A percentile compares a stretch with the other conserved stretches of the same genome.
Evolutionary conservation across 805 yeast species (phyloP).

Genomic region (Grigorovia humatica): DNA sequence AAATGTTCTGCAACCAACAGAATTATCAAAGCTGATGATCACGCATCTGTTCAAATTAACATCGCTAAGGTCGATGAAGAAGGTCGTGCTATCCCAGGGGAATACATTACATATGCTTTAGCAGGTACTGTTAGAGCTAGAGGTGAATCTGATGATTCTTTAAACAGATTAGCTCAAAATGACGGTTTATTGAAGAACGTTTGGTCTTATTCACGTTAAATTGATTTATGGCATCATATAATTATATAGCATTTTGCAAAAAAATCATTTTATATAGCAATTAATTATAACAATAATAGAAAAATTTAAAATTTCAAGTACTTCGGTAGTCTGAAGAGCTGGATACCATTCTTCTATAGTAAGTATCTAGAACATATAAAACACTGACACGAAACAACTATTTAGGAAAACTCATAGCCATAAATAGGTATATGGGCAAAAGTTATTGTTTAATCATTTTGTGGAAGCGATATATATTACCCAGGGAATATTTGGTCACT

Average conservation of each 20-base stretch:
- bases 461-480: no score
- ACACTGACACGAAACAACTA: no score
- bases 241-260: not conserved
- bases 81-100: slow-evolving; percentile 90
- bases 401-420: no score
- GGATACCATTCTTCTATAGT: no score
- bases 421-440: no score
- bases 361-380: no score
- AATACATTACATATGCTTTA: slow-evolving; percentile 89
- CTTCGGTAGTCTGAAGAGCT: no score
- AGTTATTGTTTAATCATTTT: no score
- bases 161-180: slow-evolving; percentile 98
- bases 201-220: slow-evolving; percentile 89
- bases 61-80: slow-evolving; percentile 95
- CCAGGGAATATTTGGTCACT: no score
- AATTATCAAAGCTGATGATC: slow-evolving; percentile 99
- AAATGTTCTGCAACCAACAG: slow-evolving; percentile 99
- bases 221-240: not conserved
- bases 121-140: slow-evolving; percentile 95
- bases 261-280: not conserved
- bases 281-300: not conserved
- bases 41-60: slow-evolving; percentile 98
- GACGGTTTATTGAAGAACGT: slow-evolving; percentile 97
- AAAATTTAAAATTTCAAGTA: not conserved
- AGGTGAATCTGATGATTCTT: slow-evolving; percentile 99